Conservation (phyloP, 352 stramenopile species). For the Globisporangium radiosum region DNA sequence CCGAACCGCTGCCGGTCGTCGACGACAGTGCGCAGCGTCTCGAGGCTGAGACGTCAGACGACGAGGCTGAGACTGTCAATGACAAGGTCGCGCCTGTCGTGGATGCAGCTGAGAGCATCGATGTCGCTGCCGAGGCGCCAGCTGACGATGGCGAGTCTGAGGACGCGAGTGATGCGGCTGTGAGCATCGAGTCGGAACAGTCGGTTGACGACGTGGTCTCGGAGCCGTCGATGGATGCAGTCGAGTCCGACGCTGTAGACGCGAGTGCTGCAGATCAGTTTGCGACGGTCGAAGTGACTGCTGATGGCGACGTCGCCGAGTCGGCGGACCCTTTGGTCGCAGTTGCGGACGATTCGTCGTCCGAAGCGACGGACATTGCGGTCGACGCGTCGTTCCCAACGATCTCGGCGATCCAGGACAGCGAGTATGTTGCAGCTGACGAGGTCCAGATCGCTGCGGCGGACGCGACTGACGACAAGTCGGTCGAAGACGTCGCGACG, state of each 20-base stretch:
- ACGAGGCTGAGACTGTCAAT: neutral
- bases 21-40: neutral
- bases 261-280: neutral
- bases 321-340: neutral
- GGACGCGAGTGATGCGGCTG: neutral
- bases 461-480: too few species aligned
- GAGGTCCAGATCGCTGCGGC: too few species aligned
- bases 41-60: too few species aligned
- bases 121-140: neutral
- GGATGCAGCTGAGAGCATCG: neutral
- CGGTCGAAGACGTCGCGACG: too few species aligned
- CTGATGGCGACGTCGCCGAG: neutral
- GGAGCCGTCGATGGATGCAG: neutral
- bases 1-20: neutral
- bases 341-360: neutral
- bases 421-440: too few species aligned
- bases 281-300: slow-evolving; percentile 3
- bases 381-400: too few species aligned
- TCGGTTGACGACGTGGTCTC: neutral
- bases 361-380: neutral
- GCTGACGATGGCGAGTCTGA: neutral
- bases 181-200: neutral
- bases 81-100: neutral
- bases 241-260: neutral
- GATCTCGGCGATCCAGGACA: too few species aligned